These are phyloP conservation scores for Candida schatavii DNA, from an alignment of 805 yeast genomes.

Conservation along the genomic window DNA sequence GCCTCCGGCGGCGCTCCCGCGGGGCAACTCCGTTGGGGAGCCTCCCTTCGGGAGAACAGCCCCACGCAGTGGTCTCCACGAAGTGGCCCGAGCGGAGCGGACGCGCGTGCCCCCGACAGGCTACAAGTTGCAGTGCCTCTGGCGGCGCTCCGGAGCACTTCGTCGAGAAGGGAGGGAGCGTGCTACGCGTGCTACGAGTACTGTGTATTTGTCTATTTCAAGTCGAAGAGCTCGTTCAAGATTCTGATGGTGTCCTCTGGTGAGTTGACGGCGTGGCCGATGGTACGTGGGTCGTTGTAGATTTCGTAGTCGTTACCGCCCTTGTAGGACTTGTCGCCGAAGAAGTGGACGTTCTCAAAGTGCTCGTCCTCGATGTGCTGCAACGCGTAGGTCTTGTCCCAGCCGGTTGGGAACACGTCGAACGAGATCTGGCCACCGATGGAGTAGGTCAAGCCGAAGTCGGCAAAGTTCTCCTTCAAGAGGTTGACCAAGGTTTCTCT, in stretches of 20 bases:
- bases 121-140: too few species aligned
- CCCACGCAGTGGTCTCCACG: too few species aligned
- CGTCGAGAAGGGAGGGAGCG: too few species aligned
- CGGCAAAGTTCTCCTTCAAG: slow-evolving; percentile 77
- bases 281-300: slow-evolving; percentile 86
- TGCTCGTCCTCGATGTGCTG: slow-evolving; percentile 86
- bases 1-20: too few species aligned
- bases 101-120: too few species aligned
- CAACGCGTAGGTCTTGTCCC: slow-evolving; percentile 99
- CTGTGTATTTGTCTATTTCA: slow-evolving; percentile 33
- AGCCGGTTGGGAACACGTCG: slow-evolving; percentile 99
- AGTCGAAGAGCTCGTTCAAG: slow-evolving; percentile 76
- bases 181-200: too few species aligned
- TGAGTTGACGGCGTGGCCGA: slow-evolving; percentile 87
- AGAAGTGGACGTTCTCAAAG: slow-evolving; percentile 89
- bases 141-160: too few species aligned
- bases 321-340: slow-evolving; percentile 94
- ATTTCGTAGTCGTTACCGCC: slow-evolving; percentile 99
- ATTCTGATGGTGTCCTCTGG: slow-evolving; percentile 88
- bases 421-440: slow-evolving; percentile 99
- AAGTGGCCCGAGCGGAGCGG: too few species aligned
- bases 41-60: too few species aligned
- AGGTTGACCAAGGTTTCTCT: slow-evolving; percentile 86
- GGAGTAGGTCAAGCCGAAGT: slow-evolving; percentile 86
- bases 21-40: too few species aligned